Evolutionary conservation across 805 yeast genomes (phyloP).

Genomic region (Yarrowia sp.): DNA sequence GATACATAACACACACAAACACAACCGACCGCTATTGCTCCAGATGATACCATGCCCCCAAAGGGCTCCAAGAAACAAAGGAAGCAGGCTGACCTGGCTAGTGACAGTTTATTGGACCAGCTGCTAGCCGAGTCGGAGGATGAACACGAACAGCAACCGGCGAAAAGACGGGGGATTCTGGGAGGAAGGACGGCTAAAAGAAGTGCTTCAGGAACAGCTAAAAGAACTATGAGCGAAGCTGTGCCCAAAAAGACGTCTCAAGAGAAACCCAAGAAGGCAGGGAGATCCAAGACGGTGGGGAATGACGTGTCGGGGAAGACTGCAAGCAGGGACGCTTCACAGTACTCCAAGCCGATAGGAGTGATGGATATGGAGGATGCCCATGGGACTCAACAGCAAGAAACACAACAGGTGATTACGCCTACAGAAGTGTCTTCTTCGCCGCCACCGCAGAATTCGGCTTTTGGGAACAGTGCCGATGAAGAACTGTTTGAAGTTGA

Average conservation of each 20-base stretch:
- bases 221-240: conserved; percentile 4
- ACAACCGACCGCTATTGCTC: conserved; percentile 1
- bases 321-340: too few relatives aligned
- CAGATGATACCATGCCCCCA: conserved; percentile 36
- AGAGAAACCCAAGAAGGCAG: conserved; percentile 20
- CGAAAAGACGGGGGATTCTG: conserved; percentile 18
- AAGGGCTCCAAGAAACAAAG: conserved; percentile 30
- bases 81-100: conserved; percentile 20
- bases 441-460: neutral
- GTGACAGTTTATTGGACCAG: conserved; percentile 35
- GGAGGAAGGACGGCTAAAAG: conserved; percentile 9
- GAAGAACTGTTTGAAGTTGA: conserved; percentile 37
- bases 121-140: conserved; percentile 30
- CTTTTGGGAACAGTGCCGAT: neutral
- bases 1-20: neutral
- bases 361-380: conserved; percentile 13
- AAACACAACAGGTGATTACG: conserved; percentile 25
- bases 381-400: neutral
- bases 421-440: conserved; percentile 28
- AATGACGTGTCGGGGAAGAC: neutral
- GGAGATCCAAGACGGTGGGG: conserved; percentile 13
- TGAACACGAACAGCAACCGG: conserved; percentile 10
- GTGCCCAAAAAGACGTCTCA: neutral
- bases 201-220: neutral
- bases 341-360: conserved; percentile 10